phyloP scores from a whole-genome alignment of 352 stramenopile species.

The Globisporangium abappressorium region DNA sequence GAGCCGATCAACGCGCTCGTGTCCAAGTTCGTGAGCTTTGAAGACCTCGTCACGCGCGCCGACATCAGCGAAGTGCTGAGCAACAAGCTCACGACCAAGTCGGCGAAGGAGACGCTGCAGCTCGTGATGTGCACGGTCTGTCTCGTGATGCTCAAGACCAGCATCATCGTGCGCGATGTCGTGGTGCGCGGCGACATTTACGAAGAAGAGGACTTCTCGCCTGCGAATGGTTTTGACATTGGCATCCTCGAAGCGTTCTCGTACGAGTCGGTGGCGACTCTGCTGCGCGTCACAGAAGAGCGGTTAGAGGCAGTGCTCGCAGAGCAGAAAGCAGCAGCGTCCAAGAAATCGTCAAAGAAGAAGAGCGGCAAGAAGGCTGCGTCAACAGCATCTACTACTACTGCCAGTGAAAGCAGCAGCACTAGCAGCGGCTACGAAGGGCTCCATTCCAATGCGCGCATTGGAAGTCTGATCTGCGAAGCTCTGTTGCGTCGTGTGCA shows the following conservation, averaged over 20 bases:
- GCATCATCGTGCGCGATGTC: slow-evolving; percentile 74
- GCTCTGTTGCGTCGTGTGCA: slow-evolving; percentile 57
- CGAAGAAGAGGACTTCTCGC: slow-evolving; percentile 95
- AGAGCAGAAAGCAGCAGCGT: slow-evolving; percentile 37
- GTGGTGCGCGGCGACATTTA: slow-evolving; percentile 94
- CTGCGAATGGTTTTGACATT: slow-evolving; percentile 63
- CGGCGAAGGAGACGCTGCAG: slow-evolving; percentile 50
- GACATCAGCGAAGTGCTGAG: slow-evolving; percentile 32
- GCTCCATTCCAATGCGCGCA: slow-evolving; percentile 48
- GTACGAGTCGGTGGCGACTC: slow-evolving; percentile 30
- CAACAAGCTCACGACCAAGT: slow-evolving; percentile 27
- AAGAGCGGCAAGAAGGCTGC: slow-evolving; percentile 53
- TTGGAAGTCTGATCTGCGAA: slow-evolving; percentile 56
- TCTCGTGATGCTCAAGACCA: slow-evolving; percentile 71
- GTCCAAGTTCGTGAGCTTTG: slow-evolving; percentile 15
- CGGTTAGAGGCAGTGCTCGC: slow-evolving; percentile 38
- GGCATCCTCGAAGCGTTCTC: slow-evolving; percentile 40
- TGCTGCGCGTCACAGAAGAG: slow-evolving; percentile 48
- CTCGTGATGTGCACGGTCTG: slow-evolving; percentile 72
- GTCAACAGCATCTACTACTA: not conserved
- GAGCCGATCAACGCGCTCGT: slow-evolving; percentile 75
- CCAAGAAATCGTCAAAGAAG: slow-evolving; percentile 56
- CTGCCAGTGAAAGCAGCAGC: slow-evolving; percentile 3
- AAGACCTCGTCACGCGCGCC: slow-evolving; percentile 18
- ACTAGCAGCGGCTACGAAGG: slow-evolving; percentile 27